Evolutionary conservation across 2,329 filamentous ascomycete species (phyloP), one percentile per base, ranked within the genome.

Genomic region (Clarireedia homoeocarpa): DNA sequence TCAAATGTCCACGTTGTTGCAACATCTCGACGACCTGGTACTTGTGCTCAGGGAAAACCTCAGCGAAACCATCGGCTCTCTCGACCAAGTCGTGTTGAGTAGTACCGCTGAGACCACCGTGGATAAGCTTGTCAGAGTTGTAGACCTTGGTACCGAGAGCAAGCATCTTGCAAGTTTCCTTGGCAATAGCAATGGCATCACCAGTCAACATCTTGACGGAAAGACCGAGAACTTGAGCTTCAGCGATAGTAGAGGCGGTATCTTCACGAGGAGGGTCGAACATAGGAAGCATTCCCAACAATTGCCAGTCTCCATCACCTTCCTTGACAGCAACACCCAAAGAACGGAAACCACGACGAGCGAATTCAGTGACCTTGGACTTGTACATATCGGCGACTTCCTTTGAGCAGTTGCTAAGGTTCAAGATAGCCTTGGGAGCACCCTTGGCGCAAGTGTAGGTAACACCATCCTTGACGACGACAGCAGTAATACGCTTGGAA

Each of bases 11-110:
- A 83, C 90, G 88, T 77, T 92, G 88, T 76, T 95, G 90, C 57
- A 95, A 82, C 70, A 95, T 95, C 76, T 95, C 89, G 67, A 95
- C 90, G 74, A 94, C 89, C 63, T 90, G 89, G 78, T 91, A 95
- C 81, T 95, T 95, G 82, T 95, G 90, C 76, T 95, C 88, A 67
- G 90, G 90, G 81, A 92, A 95, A 60, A 95, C 90, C 72, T 95
- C 90, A 64, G 91, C 90, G 75, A 95, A 95, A 77, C 90, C 91
- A 81, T 95, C 90, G 62, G 90, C 91, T 77, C 88, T 89, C 79
- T 89, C 86, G 60, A 88, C 85, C 34, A 90, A 81, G 69, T 89
- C 86, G 74, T 89, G 83, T 74, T 88, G 83, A 59, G 84, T 84
- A 61, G 84, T 82, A 64, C 86, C 86, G 58, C 83, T 80, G 59